Evolutionary conservation across 2,329 filamentous ascomycete genomes (phyloP), one percentile per base, ranked within the genome.

Genomic region (Ascochyta viciae-villosae): DNA sequence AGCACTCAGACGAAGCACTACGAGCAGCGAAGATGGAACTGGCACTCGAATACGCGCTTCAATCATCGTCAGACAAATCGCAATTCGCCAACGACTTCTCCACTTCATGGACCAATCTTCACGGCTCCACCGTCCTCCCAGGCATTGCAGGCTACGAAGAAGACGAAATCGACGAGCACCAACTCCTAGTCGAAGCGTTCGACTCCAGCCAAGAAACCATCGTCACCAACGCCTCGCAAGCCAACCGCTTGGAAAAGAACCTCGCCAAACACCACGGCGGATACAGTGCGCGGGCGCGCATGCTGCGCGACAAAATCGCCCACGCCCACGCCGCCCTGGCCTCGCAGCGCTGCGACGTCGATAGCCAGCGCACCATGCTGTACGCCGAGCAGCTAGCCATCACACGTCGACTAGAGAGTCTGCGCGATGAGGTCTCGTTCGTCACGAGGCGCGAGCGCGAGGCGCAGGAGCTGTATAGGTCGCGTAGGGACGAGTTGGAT

Each of bases 181-280:
- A 83, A 63, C 83, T 86, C 26, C 86, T 94, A 80, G 83, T 83
- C 29, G 80, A 86, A 64, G 87, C 90, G 2, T 95, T 96, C 62
- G 87, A 95, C 60, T 83, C 83, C 41, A 84, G 92, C 1, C 90
- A 95, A 76, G 85, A 90, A 42, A 82, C 84, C 7, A 89, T 96
- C 60, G 83, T 90, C 65, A 80, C 84, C 3, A 87, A 87, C 0
- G 95, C 93, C 3, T 88, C 94, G 65, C 85, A 88, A 54, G 91
- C 90, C 50, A 91, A 92, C 72, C 96, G 94, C 76, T 81, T 96
- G 1, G 93, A 98, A 77, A 96, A 96, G 84, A 97, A 95, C 77
- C 85, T 99, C n/a, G 82, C 83, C 0, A 82, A 96, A 50, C 89
- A 95, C 67, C 86, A 96, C 2, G 93, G 93, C 23, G 95, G 95